Percentiles rank a stretch among this genome's conserved stretches.
phyloP scores from a whole-genome alignment of 805 yeast species.

The Ogataea pignaliae region DNA sequence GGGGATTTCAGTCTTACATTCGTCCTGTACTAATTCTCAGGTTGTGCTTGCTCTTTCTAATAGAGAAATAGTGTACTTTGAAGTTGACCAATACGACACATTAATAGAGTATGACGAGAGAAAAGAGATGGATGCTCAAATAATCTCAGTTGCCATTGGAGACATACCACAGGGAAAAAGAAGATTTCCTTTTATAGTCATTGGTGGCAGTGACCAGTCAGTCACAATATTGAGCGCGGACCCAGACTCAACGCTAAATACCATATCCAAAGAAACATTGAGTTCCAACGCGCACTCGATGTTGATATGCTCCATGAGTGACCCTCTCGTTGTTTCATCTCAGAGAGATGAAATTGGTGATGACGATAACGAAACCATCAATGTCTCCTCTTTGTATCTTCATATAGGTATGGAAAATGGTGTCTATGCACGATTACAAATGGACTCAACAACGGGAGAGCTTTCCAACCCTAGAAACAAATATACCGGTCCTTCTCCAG shows the following conservation, averaged over 20 bases:
- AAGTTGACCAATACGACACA: conserved; percentile 59
- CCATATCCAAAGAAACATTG: conserved; percentile 61
- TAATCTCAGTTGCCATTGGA: conserved; percentile 47
- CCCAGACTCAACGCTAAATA: conserved; percentile 54
- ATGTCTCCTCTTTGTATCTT: conserved; percentile 31
- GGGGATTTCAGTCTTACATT: conserved; percentile 58
- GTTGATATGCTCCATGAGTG: conserved; percentile 28
- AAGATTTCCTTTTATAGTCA: conserved; percentile 55
- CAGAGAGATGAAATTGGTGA: conserved; percentile 10
- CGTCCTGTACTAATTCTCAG: conserved; percentile 64
- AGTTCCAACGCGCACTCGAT: conserved; percentile 36
- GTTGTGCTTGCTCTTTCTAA: conserved; percentile 67
- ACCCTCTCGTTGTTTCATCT: conserved; percentile 2
- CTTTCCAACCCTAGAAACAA: conserved; percentile 60
- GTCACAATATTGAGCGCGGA: conserved; percentile 63
- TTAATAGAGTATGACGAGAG: conserved; percentile 68
- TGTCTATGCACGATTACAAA: conserved; percentile 57
- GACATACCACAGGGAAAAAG: conserved; percentile 43
- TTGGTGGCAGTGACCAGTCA: conserved; percentile 69
- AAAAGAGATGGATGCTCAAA: conserved; percentile 46
- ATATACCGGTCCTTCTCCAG: conserved; percentile 69
- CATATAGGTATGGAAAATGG: conserved; percentile 88
- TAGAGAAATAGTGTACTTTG: conserved; percentile 77
- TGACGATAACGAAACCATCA: conserved; percentile 11
- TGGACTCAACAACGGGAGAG: conserved; percentile 59